Evolutionary conservation across 2,329 filamentous ascomycete genomes (phyloP), one percentile per base, ranked within the genome.

Genomic region (Phyllachora maydis): DNA sequence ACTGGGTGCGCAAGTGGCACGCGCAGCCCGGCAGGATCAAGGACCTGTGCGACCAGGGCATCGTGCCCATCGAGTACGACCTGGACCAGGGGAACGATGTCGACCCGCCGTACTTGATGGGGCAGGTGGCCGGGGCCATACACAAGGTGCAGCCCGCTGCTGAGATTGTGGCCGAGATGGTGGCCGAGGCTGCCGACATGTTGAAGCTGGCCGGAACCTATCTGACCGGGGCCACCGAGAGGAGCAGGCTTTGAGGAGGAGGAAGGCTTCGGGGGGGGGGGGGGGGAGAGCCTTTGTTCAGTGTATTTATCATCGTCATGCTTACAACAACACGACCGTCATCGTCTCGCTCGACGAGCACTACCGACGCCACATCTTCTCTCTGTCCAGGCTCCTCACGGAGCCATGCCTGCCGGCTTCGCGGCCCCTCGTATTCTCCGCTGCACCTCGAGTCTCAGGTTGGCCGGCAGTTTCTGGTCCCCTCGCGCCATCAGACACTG

Each of bases 91-190:
- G 74, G 1, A 72, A 70, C 26, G 81, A 92, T 19, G 54, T 91
- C 8, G 85, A 93, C 40, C 55, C 76, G 26, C 85, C 85, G 8
- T 82, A 85, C 47, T 43, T 93, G 39, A 93, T 93, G 85, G 85
- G 85, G 1, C 81, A 92, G 52, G 83, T 93, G 6, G 77, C 81
- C 1, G 83, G 76, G 2, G 61, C 71, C 1, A 77, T 93, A 27
- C 47, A 53, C 16, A 67, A 72, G 34, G 65, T 93, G 29, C 69
- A 88, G 54, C 81, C 83, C 0, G 85, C 85, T 0, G 63, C 55
- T 22, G 62, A 72, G 32, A 92, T 95, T 51, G 70, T 95, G n/a
- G 63, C 70, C 30, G 81, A 90, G 34, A 93, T 95, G 81, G 77
- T 92, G 7, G 49, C 52, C 11, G 71, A 83, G 43, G 79, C 78